A percentile compares a stretch with the other conserved stretches of the same genome.
These are phyloP conservation scores for Solanum dulcamara DNA, from an alignment of 257 asterid genomes.

Conservation along the genomic window DNA sequence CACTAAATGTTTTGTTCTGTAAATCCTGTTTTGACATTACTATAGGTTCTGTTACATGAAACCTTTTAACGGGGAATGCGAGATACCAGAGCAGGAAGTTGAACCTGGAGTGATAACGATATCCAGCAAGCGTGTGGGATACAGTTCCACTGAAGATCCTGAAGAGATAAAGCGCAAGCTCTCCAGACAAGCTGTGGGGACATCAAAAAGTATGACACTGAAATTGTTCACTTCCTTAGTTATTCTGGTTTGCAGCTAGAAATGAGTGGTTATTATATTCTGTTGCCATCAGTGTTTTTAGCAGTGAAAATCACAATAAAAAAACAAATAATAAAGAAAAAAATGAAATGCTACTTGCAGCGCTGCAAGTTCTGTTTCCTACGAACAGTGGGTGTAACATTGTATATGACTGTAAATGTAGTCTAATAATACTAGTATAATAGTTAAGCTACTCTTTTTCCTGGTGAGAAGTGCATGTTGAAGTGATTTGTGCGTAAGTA, in stretches of 20 bases:
- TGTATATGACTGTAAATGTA: background rate
- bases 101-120: conserved; percentile 46
- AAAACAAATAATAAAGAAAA: background rate
- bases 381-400: background rate
- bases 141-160: conserved; percentile 1
- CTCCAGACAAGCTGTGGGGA: background rate
- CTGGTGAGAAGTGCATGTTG: background rate
- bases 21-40: background rate
- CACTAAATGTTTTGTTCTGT: background rate
- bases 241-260: background rate
- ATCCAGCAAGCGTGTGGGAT: conserved; percentile 33
- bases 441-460: background rate
- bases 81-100: conserved; percentile 44
- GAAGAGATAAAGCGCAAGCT: background rate
- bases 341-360: background rate
- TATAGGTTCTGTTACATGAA: conserved; percentile 71
- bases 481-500: background rate
- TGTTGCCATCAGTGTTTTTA: background rate
- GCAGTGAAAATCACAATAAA: background rate
- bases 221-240: background rate
- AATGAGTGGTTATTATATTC: background rate
- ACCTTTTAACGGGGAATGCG: conserved; percentile 53
- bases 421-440: background rate
- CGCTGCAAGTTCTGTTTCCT: background rate
- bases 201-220: background rate